phyloP scores from a whole-genome alignment of 768 basidiomycete genomes.

The Aureoboletus auriporus region DNA sequence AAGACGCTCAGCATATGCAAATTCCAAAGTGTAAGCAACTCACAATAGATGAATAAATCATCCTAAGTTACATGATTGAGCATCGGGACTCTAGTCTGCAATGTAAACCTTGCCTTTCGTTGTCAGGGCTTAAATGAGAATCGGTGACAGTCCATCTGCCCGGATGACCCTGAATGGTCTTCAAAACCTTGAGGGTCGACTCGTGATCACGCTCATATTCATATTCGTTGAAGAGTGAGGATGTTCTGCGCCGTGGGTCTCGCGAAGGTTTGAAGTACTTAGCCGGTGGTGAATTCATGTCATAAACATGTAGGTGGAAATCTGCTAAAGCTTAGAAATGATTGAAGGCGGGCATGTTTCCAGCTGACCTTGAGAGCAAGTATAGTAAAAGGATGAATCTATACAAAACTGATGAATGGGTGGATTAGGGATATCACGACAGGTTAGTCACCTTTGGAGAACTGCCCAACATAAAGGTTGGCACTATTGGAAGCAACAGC shows the following conservation, averaged over 20 bases:
- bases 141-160: slow-evolving; percentile 96
- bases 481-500: slow-evolving; percentile 68
- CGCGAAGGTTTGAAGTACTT: slow-evolving; percentile 16
- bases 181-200: slow-evolving; percentile 45
- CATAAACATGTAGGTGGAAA: slow-evolving; percentile 87
- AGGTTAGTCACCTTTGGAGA: slow-evolving; percentile 54
- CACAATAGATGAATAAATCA: slow-evolving; percentile 92
- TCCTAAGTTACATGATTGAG: slow-evolving; percentile 40
- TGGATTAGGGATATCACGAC: neutral
- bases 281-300: slow-evolving; percentile 52
- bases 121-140: slow-evolving; percentile 84
- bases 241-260: slow-evolving; percentile 7
- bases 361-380: slow-evolving; percentile 72
- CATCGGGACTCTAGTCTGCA: slow-evolving; percentile 46
- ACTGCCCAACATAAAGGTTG: slow-evolving; percentile 86
- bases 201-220: slow-evolving; percentile 37
- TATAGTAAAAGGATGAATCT: slow-evolving; percentile 93
- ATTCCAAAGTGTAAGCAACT: neutral
- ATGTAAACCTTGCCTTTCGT: slow-evolving; percentile 57
- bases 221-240: slow-evolving; percentile 21
- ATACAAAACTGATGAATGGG: slow-evolving; percentile 4
- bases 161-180: slow-evolving; percentile 70
- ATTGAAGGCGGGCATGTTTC: neutral
- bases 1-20: slow-evolving; percentile 2
- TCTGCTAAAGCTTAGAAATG: slow-evolving; percentile 40